Evolutionary conservation across 179 eudicot species (phyloP).

Genomic region (Drosera spatulata): DNA sequence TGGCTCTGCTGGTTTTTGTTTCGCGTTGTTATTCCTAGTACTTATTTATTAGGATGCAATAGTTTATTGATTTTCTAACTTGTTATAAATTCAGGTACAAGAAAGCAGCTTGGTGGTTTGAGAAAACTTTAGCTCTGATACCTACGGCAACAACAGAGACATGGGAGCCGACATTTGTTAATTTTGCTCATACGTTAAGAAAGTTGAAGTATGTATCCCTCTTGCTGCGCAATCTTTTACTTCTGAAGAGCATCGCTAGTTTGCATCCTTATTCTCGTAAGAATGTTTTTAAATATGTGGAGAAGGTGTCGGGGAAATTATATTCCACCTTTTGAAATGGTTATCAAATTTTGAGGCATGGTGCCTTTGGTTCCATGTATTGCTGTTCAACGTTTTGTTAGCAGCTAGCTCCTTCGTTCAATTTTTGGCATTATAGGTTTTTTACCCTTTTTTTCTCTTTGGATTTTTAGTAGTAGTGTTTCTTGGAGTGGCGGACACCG

Average conservation of each 20-base stretch:
- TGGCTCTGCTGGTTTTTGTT: too few relatives aligned
- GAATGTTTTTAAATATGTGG: too few relatives aligned
- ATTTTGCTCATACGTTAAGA: slow-evolving; percentile 84
- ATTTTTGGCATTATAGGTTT: background rate
- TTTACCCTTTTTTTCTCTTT: too few relatives aligned
- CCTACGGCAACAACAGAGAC: slow-evolving; percentile 61
- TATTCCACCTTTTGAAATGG: too few relatives aligned
- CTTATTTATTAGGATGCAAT: background rate
- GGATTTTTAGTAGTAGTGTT: background rate
- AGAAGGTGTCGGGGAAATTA: too few relatives aligned
- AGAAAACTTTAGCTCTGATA: slow-evolving; percentile 63
- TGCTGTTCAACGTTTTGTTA: too few relatives aligned
- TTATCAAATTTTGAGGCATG: too few relatives aligned
- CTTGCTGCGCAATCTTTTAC: background rate
- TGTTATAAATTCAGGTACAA: slow-evolving; percentile 45
- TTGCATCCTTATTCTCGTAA: background rate
- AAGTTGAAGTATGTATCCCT: slow-evolving; percentile 52
- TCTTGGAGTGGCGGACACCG: background rate
- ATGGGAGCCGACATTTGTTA: slow-evolving; percentile 92
- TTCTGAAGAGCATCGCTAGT: background rate
- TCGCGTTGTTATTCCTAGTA: too few relatives aligned
- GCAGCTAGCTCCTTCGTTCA: too few relatives aligned
- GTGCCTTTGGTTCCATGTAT: too few relatives aligned
- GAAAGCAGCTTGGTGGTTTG: slow-evolving; percentile 85
- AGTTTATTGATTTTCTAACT: background rate